Evolutionary conservation across 2,329 filamentous ascomycete species (phyloP).

Genomic region (Fusarium beomiforme): DNA sequence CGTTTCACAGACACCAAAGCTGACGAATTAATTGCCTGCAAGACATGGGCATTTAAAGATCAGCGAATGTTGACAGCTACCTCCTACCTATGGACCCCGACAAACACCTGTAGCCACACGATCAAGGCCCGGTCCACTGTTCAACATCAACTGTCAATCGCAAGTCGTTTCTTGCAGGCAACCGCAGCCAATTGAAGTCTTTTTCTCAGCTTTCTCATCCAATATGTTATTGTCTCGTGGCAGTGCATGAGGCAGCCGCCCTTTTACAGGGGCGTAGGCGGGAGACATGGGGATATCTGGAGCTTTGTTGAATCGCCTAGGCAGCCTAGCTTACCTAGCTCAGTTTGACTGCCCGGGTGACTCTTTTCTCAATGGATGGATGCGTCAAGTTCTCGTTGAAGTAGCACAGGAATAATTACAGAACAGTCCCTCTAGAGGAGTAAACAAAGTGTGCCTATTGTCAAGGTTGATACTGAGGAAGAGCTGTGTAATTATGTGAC

Average conservation of each 20-base stretch:
- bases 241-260: constrained; percentile 46
- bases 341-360: constrained; percentile 10
- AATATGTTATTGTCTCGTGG: constrained; percentile 44
- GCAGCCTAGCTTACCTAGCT: constrained; percentile 9
- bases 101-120: constrained; percentile 6
- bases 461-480: background rate
- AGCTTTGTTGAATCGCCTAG: constrained; percentile 7
- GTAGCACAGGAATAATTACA: background rate
- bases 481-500: background rate
- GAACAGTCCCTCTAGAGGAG: background rate
- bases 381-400: background rate
- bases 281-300: constrained; percentile 15
- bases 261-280: constrained; percentile 16
- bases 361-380: constrained; percentile 10
- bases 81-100: background rate
- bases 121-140: constrained; percentile 12
- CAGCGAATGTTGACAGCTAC: background rate
- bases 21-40: background rate
- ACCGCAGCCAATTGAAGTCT: constrained; percentile 20
- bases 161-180: constrained; percentile 17
- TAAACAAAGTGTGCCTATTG: background rate
- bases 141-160: constrained; percentile 9
- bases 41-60: background rate
- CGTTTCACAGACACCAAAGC: background rate
- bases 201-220: constrained; percentile 27